phyloP scores from a whole-genome alignment of 106 monocot species.

The Dendrobium catenatum region DNA sequence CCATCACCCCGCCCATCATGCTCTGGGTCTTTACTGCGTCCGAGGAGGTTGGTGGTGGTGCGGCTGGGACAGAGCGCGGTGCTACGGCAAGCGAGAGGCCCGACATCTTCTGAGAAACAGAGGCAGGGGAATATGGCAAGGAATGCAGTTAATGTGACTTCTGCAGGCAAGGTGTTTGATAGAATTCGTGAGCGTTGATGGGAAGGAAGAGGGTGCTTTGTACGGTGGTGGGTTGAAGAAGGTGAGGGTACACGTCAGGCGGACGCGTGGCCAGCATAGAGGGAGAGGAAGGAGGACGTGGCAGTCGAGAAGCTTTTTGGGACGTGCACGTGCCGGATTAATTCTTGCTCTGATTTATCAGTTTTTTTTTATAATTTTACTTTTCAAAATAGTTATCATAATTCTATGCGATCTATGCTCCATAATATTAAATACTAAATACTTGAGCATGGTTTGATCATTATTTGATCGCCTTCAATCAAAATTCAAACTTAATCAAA shows the following conservation, averaged over 20 bases:
- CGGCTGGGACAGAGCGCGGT: slow-evolving; percentile 22
- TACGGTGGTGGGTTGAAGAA: background rate
- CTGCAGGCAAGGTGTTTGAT: background rate
- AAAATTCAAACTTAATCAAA: too few relatives aligned
- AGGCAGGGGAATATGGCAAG: background rate
- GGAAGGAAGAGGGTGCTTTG: background rate
- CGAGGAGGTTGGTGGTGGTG: slow-evolving; percentile 7
- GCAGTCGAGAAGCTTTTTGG: background rate
- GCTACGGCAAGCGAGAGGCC: slow-evolving; percentile 62
- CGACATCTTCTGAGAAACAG: slow-evolving; percentile 35
- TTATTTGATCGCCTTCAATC: too few relatives aligned
- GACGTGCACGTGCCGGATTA: background rate
- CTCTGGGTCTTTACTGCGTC: slow-evolving; percentile 2
- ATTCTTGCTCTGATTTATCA: too few relatives aligned
- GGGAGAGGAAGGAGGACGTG: background rate
- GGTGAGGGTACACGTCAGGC: background rate
- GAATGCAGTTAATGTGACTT: background rate
- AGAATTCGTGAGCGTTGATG: background rate
- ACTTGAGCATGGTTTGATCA: too few relatives aligned
- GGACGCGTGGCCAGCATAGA: background rate
- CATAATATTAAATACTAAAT: too few relatives aligned
- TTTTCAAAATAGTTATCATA: too few relatives aligned
- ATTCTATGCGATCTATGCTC: too few relatives aligned
- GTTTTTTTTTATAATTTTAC: too few relatives aligned
- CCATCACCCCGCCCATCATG: slow-evolving; percentile 53